These are phyloP conservation scores for Neophaeococcomyces aloes DNA, from an alignment of 2,329 filamentous ascomycete genomes.

Conservation along the genomic window DNA sequence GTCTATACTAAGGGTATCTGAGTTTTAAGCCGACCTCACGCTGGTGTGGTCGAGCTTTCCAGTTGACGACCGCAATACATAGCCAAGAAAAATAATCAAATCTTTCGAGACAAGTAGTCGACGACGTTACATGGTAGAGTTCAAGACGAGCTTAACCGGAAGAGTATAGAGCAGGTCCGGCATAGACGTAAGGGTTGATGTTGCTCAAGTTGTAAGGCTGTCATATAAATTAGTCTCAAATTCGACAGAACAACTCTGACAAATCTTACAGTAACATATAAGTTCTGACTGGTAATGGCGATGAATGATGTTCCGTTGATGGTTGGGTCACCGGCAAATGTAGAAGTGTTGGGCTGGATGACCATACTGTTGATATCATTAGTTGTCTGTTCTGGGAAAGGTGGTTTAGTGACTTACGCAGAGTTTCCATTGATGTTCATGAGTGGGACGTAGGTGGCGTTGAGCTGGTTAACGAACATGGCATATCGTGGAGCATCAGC, in stretches of 20 bases:
- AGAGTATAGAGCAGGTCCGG: slow-evolving; percentile 62
- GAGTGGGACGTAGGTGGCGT: slow-evolving; percentile 59
- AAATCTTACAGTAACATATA: slow-evolving; percentile 41
- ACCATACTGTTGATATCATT: background rate
- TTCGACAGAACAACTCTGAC: no score
- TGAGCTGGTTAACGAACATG: slow-evolving; percentile 67
- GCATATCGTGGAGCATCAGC: slow-evolving; percentile 56
- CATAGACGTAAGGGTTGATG: slow-evolving; percentile 67
- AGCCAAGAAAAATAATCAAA: no score
- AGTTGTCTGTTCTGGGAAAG: background rate
- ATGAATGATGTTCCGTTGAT: slow-evolving; percentile 74
- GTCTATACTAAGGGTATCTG: no score
- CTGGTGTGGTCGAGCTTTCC: no score
- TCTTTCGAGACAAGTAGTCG: no score
- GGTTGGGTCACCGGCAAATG: slow-evolving; percentile 56
- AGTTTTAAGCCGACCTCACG: no score
- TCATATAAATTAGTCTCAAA: no score
- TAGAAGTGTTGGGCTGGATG: slow-evolving; percentile 34
- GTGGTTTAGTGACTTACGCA: background rate
- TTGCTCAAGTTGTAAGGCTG: slow-evolving; percentile 60
- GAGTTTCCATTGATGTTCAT: slow-evolving; percentile 41
- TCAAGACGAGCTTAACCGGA: slow-evolving; percentile 62
- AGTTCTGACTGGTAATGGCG: slow-evolving; percentile 58
- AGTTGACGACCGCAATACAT: no score
- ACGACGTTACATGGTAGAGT: no score